Conservation (phyloP, 148 eudicot species). For the Spergularia marina region DNA sequence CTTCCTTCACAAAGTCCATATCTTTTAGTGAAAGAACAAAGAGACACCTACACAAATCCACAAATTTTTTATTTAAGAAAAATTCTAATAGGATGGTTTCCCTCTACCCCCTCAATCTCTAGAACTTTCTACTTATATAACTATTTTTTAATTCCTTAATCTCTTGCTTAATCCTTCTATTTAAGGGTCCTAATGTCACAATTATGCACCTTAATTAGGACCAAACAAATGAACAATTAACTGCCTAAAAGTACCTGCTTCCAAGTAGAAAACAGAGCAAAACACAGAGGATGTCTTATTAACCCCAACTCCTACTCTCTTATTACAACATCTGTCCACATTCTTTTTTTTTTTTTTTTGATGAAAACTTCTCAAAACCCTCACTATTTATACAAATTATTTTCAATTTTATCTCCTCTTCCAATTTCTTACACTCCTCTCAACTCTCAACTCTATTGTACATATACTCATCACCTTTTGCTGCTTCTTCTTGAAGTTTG, state of each 20-base stretch:
- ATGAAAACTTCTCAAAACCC: not conserved
- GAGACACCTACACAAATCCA: conserved; percentile 32
- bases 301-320: not conserved
- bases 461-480: not conserved
- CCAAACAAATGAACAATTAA: conserved; percentile 16
- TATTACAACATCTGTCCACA: conserved; percentile 8
- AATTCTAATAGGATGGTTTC: conserved; percentile 12
- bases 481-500: not conserved
- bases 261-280: conserved; percentile 21
- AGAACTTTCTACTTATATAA: conserved; percentile 31
- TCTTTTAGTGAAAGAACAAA: not conserved
- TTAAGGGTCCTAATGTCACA: conserved; percentile 21
- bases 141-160: not conserved
- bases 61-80: conserved; percentile 11
- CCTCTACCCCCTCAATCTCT: conserved; percentile 24
- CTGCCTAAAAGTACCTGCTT: conserved; percentile 32
- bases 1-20: not conserved
- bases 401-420: not conserved
- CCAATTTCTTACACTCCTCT: not conserved
- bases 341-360: not conserved
- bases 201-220: not conserved
- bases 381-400: conserved; percentile 1
- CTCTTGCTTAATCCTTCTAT: conserved; percentile 12
- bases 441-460: not conserved
- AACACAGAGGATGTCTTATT: conserved; percentile 14